Conservation (phyloP, 2,329 filamentous ascomycete genomes). For the Talaromyces atroroseus region DNA sequence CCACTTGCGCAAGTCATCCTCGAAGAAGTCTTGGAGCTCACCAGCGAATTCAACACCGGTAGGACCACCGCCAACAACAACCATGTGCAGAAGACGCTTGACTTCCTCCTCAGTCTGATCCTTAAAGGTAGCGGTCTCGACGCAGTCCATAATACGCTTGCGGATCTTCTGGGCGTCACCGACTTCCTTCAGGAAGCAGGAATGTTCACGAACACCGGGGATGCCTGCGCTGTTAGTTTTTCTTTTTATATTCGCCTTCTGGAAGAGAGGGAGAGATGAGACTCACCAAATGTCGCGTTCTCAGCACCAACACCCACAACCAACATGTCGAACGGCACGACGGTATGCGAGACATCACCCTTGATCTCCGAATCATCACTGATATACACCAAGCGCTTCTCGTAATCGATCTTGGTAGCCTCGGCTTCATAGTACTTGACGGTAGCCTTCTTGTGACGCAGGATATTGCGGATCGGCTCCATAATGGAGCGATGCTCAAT, state of each 20-base stretch:
- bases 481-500: conserved; percentile 99
- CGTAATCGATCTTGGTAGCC: conserved; percentile 88
- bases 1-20: conserved; percentile 96
- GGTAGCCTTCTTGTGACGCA: conserved; percentile 86
- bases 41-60: conserved; percentile 98
- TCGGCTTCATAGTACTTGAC: conserved; percentile 99
- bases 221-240: conserved; percentile 51
- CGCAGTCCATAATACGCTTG: conserved; percentile 99
- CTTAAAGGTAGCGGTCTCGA: conserved; percentile 98
- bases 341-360: conserved; percentile 72
- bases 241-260: too few relatives aligned
- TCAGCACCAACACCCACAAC: conserved; percentile 96
- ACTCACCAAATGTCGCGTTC: conserved; percentile 88
- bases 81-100: conserved; percentile 95
- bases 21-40: conserved; percentile 98
- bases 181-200: conserved; percentile 98
- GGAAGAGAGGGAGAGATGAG: conserved; percentile 11
- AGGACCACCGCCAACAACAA: conserved; percentile 86
- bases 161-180: conserved; percentile 91
- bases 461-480: conserved; percentile 95
- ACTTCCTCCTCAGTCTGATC: conserved; percentile 83
- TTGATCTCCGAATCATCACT: conserved; percentile 91
- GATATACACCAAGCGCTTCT: conserved; percentile 82
- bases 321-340: conserved; percentile 96
- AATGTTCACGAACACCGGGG: conserved; percentile 88